A percentile compares a stretch with the other conserved stretches of the same genome.
These are phyloP conservation scores for Trifolium pratense DNA, from an alignment of 306 rosid species.

Conservation along the genomic window DNA sequence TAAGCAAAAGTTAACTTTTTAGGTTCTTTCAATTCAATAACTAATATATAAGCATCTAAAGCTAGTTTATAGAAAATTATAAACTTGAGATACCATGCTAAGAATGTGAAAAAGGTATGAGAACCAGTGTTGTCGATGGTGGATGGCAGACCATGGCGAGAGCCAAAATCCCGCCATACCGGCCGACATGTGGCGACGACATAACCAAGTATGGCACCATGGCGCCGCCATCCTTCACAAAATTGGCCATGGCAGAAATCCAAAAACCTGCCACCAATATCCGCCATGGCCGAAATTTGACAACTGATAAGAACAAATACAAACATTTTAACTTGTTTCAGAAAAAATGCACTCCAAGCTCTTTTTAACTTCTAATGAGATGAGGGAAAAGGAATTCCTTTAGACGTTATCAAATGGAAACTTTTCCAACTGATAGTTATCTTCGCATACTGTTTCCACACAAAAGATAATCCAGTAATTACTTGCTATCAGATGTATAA, in stretches of 20 bases:
- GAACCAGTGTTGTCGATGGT: background rate
- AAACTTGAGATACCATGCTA: background rate
- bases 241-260: too few species aligned
- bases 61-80: slow-evolving; percentile 6
- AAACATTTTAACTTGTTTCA: slow-evolving; percentile 10
- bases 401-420: background rate
- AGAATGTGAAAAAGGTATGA: slow-evolving; percentile 5
- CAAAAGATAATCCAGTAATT: slow-evolving; percentile 7
- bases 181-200: too few species aligned
- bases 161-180: too few species aligned
- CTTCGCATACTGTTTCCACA: background rate
- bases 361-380: background rate
- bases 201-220: too few species aligned
- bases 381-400: slow-evolving; percentile 4
- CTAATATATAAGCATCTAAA: slow-evolving; percentile 4
- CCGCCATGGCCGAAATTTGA: too few species aligned
- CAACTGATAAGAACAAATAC: background rate
- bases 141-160: too few species aligned
- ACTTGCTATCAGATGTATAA: slow-evolving; percentile 22
- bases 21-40: too few species aligned
- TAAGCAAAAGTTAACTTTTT: too few species aligned
- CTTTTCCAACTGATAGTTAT: background rate
- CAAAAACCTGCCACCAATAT: too few species aligned
- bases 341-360: slow-evolving; percentile 2
- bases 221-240: too few species aligned